Evolutionary conservation across 768 basidiomycete species (phyloP).

Genomic region (Filobasidium wieringae): DNA sequence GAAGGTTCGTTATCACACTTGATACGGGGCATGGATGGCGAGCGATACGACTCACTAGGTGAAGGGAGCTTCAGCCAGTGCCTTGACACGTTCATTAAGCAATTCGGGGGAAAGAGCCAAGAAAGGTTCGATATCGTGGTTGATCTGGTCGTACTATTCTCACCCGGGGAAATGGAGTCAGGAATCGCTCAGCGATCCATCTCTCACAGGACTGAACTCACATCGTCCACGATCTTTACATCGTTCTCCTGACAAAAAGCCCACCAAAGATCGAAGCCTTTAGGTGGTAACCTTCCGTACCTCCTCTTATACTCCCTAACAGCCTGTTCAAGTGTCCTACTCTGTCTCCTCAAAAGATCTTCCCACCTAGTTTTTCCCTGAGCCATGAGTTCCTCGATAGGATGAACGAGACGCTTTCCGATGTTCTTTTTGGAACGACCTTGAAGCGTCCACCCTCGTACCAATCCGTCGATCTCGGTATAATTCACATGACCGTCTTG

Average conservation of each 20-base stretch:
- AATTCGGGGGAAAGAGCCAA: slow-evolving; percentile 55
- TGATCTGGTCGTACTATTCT: slow-evolving; percentile 34
- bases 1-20: too few relatives aligned
- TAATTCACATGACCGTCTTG: slow-evolving; percentile 10
- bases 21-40: neutral
- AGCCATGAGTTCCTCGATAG: slow-evolving; percentile 29
- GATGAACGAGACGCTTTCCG: slow-evolving; percentile 24
- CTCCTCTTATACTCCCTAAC: slow-evolving; percentile 68
- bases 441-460: slow-evolving; percentile 25
- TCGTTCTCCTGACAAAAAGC: slow-evolving; percentile 57
- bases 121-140: slow-evolving; percentile 66
- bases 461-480: slow-evolving; percentile 18
- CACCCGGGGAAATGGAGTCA: too few relatives aligned
- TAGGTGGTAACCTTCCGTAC: slow-evolving; percentile 67
- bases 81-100: slow-evolving; percentile 23
- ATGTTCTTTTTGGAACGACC: slow-evolving; percentile 11
- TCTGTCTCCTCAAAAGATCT: slow-evolving; percentile 46
- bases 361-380: slow-evolving; percentile 26
- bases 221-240: slow-evolving; percentile 73
- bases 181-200: neutral
- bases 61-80: slow-evolving; percentile 16
- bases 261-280: slow-evolving; percentile 88
- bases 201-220: slow-evolving; percentile 41
- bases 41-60: slow-evolving; percentile 20
- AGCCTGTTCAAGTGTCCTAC: slow-evolving; percentile 62